Conservation (phyloP, 257 asterid species). For the Ocimum tenuiflorum region DNA sequence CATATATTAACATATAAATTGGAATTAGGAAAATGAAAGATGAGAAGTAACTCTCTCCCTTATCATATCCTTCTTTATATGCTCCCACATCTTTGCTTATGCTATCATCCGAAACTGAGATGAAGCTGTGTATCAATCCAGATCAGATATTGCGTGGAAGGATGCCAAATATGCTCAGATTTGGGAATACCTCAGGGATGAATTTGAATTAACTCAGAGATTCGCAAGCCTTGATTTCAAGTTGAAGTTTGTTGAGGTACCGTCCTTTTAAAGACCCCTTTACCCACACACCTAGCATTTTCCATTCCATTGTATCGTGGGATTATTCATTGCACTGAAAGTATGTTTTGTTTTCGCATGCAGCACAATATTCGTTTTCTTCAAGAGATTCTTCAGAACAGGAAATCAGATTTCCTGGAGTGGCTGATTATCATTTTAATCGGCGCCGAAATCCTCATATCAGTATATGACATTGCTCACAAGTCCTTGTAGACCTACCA, state of each 20-base stretch:
- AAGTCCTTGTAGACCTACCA: constrained; percentile 30
- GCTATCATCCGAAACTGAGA: constrained; percentile 7
- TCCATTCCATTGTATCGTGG: neutral
- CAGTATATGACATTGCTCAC: constrained; percentile 76
- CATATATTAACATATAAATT: neutral
- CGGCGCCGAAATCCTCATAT: constrained; percentile 81
- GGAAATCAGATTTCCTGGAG: constrained; percentile 90
- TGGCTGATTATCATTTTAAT: constrained; percentile 90
- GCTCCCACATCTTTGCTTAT: neutral
- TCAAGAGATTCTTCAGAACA: constrained; percentile 91
- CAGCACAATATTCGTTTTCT: constrained; percentile 96
- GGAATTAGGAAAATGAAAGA: neutral
- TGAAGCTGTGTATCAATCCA: neutral
- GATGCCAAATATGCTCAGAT: constrained; percentile 97
- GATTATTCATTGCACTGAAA: neutral
- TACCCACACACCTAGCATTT: neutral
- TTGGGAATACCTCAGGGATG: constrained; percentile 98
- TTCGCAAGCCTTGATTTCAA: constrained; percentile 94
- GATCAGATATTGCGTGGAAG: constrained; percentile 76
- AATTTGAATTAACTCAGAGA: constrained; percentile 90
- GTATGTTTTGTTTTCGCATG: constrained; percentile 5
- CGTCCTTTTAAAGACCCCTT: neutral
- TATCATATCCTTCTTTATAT: neutral
- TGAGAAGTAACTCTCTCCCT: neutral
- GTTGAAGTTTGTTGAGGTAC: constrained; percentile 94